Percentiles rank a stretch among this genome's conserved stretches.
Conservation (phyloP, 768 basidiomycete genomes). For the Mycena epipterygia region DNA sequence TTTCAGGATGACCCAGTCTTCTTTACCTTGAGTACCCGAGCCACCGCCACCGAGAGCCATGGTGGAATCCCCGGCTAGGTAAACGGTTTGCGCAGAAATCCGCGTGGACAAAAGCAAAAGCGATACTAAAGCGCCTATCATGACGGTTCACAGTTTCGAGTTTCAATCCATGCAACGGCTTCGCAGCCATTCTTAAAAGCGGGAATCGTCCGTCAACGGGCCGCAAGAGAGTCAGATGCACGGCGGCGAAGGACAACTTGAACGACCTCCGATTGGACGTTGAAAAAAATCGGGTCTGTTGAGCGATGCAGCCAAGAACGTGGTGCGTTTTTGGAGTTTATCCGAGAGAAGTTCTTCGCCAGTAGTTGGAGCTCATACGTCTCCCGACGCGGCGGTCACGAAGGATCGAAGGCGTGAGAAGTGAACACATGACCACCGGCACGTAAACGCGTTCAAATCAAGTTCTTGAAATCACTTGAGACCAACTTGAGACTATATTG, state of each 20-base stretch:
- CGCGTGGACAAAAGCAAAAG: constrained; percentile 2
- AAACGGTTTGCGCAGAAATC: constrained; percentile 23
- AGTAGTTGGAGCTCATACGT: no score
- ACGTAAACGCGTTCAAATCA: no score
- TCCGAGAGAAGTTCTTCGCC: not conserved
- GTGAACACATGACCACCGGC: no score
- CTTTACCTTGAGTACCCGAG: constrained; percentile 24
- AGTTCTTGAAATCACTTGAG: no score
- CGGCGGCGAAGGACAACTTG: not conserved
- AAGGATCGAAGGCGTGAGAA: no score
- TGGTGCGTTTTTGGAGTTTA: not conserved
- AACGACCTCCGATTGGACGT: constrained; percentile 9
- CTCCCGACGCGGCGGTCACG: no score
- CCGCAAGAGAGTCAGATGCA: constrained; percentile 22
- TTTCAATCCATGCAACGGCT: not conserved
- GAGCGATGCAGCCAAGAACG: not conserved
- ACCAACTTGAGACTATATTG: no score
- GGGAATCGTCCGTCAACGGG: constrained; percentile 7
- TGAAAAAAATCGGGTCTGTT: not conserved
- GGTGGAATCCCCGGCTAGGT: constrained; percentile 23
- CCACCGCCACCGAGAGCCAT: constrained; percentile 34
- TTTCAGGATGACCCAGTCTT: not conserved
- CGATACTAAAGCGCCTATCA: constrained; percentile 1
- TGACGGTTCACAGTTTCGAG: not conserved
- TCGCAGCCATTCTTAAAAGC: not conserved